Evolutionary conservation across 768 basidiomycete species (phyloP), one percentile per base, ranked within the genome.

Genomic region (Pleurotus cornucopiae): DNA sequence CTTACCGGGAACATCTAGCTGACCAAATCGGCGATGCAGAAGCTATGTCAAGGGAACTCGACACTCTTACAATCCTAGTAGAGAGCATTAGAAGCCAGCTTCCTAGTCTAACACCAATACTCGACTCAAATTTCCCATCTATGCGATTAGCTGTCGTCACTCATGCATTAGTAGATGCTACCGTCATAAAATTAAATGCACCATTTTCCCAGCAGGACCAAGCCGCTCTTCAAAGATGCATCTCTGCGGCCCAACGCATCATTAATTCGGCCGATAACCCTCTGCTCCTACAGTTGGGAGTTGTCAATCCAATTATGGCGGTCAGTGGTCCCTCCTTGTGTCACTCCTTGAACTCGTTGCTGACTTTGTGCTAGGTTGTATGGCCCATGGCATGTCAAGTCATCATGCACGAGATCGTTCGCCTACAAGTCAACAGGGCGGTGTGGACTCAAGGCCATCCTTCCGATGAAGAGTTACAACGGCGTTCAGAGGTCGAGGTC

Each of bases 291-390:
- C 72, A 74, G 45, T 54, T 76, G 7, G 73, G 73, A 1, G 65
- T 68, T 57, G 65, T 80, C 25, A 79, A 76, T 63, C 76, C 80
- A 11, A 77, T 82, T 34, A 75, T 80, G 73, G 77, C 75, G 18
- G 80, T 81, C 66, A 65, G 79, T 73, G 20, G 2, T 46, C 44
- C 45, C n/a, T 18, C 13, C 34, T 26, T 26, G 44, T 46, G 51
- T 59, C 51, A 51, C 21, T 47, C 55, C 14, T 25, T 58, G 21
- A 46, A 34, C 34, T 23, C 51, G 44, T 53, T 21, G 45, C 58
- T 56, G 25, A 60, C 20, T 49, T 7, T 58, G 53, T 23, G 45
- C 20, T 55, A 79, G 77, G 76, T 73, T 2, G 62, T 80, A 5
- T 80, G 77, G 77, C 71, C 72, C 65, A 69, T 67, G 38, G 76